These are phyloP conservation scores for Flaveria robusta DNA, from an alignment of 129 eudicot genomes.

Conservation along the genomic window DNA sequence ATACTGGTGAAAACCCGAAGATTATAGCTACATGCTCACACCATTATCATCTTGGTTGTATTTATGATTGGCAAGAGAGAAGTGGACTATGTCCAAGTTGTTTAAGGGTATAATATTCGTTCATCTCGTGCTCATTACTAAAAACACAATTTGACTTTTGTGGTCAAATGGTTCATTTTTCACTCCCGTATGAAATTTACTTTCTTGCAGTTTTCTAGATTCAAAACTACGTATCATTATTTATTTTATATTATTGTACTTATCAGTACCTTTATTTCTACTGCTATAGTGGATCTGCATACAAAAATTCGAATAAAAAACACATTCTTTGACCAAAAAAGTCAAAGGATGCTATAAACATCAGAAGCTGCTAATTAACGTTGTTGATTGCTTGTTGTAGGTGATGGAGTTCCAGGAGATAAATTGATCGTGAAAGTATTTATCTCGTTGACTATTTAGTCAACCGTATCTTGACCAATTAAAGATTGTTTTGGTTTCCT, in stretches of 20 bases:
- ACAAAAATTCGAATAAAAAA: neutral
- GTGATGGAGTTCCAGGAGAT: conserved; percentile 32
- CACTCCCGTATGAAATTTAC: neutral
- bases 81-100: conserved; percentile 61
- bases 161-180: conserved; percentile 14
- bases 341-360: conserved; percentile 15
- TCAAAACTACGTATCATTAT: neutral
- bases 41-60: conserved; percentile 69
- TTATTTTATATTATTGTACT: neutral
- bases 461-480: neutral
- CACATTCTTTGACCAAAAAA: conserved; percentile 18
- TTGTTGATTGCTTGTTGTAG: conserved; percentile 25
- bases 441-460: conserved; percentile 11
- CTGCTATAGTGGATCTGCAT: neutral
- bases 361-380: neutral
- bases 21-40: conserved; percentile 60
- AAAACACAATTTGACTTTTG: conserved; percentile 5
- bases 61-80: conserved; percentile 72
- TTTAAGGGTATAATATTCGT: conserved; percentile 37
- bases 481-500: neutral
- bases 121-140: neutral
- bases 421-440: neutral
- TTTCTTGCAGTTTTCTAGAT: neutral
- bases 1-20: conserved; percentile 59
- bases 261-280: neutral